Evolutionary conservation across 805 yeast genomes (phyloP), one percentile per base, ranked within the genome.

Genomic region (Metschnikowia lunata): DNA sequence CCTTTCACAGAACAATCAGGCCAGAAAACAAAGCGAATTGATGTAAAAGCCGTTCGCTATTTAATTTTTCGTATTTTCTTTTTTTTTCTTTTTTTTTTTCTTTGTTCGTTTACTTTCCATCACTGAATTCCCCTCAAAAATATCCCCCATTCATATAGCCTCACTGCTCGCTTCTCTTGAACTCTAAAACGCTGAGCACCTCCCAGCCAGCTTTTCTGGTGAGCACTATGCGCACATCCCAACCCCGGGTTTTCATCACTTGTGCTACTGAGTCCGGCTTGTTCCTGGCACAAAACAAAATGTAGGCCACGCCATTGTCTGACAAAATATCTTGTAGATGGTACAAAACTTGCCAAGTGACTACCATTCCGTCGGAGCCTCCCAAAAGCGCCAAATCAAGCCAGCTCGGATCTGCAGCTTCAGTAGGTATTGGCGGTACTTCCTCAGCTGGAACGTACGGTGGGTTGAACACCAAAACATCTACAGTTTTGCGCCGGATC

Each of bases 171-270:
- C 15, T 13, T 14, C 43, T 39, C 36, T 34, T 46, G 36, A 90
- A 87, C 50, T 81, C 73, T 64, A 83, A 80, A 8, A 91, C 83
- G 43, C 87, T 78, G 31, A 93, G 69, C 9, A 85, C 91, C 63
- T 93, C 99, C 97, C 98, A 89, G 0, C 98, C 98, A 1, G 97
- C 96, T 56, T 86, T 87, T 43, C 97, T 72, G 36, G 73, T 72
- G 4, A 80, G 75, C 1, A 88, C 69, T n/a, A 65, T 53, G 2
- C 69, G 66, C 1, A 77, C 78, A 0, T 43, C 42, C 88, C 96
- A 91, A 8, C 71, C 71, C 9, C 59, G 56, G 1, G 51, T 43
- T 12, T 55, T 42, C 81, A 88, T 83, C 2, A 41, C 36, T 8
- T 60, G 53, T 0, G 74, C 74, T 0, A 90, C 86, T 7, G 60